A percentile compares a stretch with the other conserved stretches of the same genome.
These are phyloP conservation scores for Scheffersomyces segobiensis DNA, from an alignment of 1,139 yeast genomes.

Conservation along the genomic window DNA sequence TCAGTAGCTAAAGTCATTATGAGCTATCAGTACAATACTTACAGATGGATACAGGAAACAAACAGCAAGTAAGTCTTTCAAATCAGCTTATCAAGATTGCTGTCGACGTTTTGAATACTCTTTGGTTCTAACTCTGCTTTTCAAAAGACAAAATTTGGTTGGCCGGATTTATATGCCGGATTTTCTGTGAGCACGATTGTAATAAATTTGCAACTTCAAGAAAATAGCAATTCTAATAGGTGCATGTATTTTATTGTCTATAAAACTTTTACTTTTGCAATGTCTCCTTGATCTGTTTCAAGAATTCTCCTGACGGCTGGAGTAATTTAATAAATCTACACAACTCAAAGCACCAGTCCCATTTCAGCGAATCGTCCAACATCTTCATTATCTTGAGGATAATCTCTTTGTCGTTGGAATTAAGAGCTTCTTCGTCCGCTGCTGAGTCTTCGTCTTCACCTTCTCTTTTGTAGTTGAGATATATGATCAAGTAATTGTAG, in stretches of 20 bases:
- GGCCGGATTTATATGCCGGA: conserved; percentile 14
- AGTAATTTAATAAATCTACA: conserved; percentile 46
- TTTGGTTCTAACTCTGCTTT: conserved; percentile 6
- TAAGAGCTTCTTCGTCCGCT: conserved; percentile 13
- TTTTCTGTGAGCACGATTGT: neutral
- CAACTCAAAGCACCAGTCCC: conserved; percentile 50
- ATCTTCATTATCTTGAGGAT: conserved; percentile 36
- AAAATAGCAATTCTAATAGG: neutral
- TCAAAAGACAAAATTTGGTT: conserved; percentile 29
- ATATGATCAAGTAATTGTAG: conserved; percentile 43
- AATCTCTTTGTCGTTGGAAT: conserved; percentile 31
- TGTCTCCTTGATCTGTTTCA: conserved; percentile 11
- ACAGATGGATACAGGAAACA: neutral
- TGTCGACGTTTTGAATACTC: neutral
- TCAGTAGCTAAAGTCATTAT: conserved; percentile 72
- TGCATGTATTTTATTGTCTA: neutral
- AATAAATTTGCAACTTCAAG: neutral
- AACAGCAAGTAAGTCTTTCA: neutral
- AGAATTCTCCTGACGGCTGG: conserved; percentile 38
- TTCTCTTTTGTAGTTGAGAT: conserved; percentile 42
- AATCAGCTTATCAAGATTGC: neutral
- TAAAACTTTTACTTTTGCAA: neutral
- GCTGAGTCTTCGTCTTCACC: conserved; percentile 8
- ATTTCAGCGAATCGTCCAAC: conserved; percentile 31
- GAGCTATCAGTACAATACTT: neutral